Evolutionary conservation across 202 grass and related monocot species (phyloP), one percentile per base, ranked within the genome.

Genomic region (Elaeis oleifera): DNA sequence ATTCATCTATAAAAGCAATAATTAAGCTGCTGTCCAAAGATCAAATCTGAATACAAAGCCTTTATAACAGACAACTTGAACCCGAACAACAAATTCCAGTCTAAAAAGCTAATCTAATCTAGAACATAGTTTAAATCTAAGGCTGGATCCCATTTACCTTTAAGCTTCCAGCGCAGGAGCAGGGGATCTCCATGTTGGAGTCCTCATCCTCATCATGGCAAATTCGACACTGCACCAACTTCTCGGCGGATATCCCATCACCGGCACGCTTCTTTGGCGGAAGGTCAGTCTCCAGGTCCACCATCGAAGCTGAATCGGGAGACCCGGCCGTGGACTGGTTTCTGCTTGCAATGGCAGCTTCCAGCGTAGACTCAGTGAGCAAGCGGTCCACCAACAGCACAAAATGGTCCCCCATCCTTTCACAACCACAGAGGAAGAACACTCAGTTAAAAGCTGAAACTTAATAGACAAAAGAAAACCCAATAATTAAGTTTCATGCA

Each of bases 331-430:
- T 54, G 27, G 64, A 71, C 6, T 84, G 36, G 1, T 77, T 32
- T 60, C 57, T 60, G 24, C 56, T 71, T 24, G 28, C 56, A 54
- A 89, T 62, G 56, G 79, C 77, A n/a, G 70, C 76, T 64, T 76
- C 75, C 29, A 95, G 79, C 1, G 90, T 84, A n/a, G 80, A 74
- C 66, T 95, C 90, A 14, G 90, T 95, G 53, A 95, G 69, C 79
- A 95, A 54, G n/a, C 82, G 74, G 9, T 84, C 85, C 17, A 78
- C 74, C 74, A 95, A 76, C 71, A 95, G 50, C 20, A 71, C 60
- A 71, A 95, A 95, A 76, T 95, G 90, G 50, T 86, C 90, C 6
- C 71, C 82, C 90, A 95, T 95, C 55, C 68, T 75, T 58, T 50
- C 52, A 60, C 23, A 3, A 18, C 28, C 57, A 50, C 67, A 54